These are phyloP conservation scores for Haplosporangium gracile DNA, from an alignment of 192 early-diverging fungal genomes.

Conservation along the genomic window DNA sequence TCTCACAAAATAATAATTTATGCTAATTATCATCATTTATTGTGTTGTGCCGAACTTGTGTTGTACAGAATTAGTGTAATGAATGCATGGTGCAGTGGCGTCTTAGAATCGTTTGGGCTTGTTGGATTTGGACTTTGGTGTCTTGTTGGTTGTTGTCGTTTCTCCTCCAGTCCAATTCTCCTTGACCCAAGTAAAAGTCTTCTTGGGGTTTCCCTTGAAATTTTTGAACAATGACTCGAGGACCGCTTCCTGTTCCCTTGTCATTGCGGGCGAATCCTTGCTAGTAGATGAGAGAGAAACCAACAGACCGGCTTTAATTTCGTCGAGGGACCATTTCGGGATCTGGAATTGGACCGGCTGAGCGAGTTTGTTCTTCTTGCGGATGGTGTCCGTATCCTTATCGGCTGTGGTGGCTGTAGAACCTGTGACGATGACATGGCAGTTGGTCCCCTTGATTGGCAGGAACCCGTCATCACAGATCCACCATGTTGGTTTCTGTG, in stretches of 20 bases:
- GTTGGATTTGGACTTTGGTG: background rate
- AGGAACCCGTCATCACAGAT: constrained; percentile 49
- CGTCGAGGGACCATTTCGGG: constrained; percentile 40
- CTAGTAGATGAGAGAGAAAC: constrained; percentile 15
- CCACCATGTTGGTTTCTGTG: constrained; percentile 39
- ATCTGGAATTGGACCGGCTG: constrained; percentile 40
- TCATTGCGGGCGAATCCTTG: background rate
- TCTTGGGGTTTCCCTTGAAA: constrained; percentile 40
- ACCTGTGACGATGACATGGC: constrained; percentile 27
- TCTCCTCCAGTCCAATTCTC: constrained; percentile 18
- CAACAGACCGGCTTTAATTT: constrained; percentile 34
- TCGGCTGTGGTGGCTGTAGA: constrained; percentile 1
- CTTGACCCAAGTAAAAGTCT: constrained; percentile 40
- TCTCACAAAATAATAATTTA: background rate
- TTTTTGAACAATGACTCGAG: constrained; percentile 18
- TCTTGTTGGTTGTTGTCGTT: background rate
- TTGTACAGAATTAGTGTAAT: background rate
- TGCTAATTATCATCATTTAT: background rate
- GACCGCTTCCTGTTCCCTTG: constrained; percentile 22
- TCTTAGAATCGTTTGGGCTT: background rate
- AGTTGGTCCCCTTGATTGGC: constrained; percentile 27
- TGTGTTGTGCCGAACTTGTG: background rate
- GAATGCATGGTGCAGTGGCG: background rate
- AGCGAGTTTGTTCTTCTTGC: constrained; percentile 24
- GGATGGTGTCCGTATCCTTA: constrained; percentile 16